Percentiles rank a stretch among this genome's conserved stretches.
Conservation (phyloP, 139 green algal species). For the Chlamydomonas eustigma region DNA sequence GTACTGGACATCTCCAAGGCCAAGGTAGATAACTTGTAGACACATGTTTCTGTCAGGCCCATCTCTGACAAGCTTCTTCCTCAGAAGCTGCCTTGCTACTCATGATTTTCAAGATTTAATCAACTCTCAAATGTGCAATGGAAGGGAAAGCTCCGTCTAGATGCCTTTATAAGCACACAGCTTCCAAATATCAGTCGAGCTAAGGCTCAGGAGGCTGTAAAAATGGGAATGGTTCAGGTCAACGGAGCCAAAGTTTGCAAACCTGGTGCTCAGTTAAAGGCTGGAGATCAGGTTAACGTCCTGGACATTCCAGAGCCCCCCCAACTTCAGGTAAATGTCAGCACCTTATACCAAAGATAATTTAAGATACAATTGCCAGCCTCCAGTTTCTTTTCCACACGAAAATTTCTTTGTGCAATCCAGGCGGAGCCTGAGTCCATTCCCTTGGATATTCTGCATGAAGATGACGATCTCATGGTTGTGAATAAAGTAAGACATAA, state of each 20-base stretch:
- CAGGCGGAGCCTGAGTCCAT: constrained; percentile 73
- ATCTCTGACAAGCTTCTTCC: no score
- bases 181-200: constrained; percentile 34
- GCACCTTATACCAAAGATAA: background rate
- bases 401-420: background rate
- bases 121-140: no score
- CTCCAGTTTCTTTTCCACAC: no score
- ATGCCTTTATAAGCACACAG: constrained; percentile 4
- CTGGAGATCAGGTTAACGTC: constrained; percentile 62
- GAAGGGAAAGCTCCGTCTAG: background rate
- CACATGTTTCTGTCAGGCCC: no score
- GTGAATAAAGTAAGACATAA: constrained; percentile 95
- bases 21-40: no score
- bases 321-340: background rate
- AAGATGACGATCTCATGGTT: constrained; percentile 90
- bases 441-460: constrained; percentile 83
- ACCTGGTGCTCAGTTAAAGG: constrained; percentile 33
- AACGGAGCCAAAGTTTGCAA: constrained; percentile 56
- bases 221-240: constrained; percentile 53
- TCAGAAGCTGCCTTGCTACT: no score
- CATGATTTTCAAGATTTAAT: no score
- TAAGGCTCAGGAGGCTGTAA: constrained; percentile 61
- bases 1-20: no score
- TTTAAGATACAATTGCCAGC: no score
- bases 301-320: background rate